Evolutionary conservation across 768 basidiomycete species (phyloP).

Genomic region (Scleroderma citrinum): DNA sequence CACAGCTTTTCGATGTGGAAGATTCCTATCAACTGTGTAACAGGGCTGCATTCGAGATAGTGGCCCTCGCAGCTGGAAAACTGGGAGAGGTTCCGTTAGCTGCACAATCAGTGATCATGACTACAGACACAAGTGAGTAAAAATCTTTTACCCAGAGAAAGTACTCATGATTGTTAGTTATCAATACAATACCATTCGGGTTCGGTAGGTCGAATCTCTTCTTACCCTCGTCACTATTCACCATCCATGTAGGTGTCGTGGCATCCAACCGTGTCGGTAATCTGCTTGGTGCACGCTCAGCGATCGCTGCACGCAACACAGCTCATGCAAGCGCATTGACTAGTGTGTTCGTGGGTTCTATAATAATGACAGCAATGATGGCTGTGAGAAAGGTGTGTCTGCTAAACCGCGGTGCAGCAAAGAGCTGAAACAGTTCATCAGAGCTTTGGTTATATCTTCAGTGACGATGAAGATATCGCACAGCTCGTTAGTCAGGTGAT

Average conservation of each 20-base stretch:
- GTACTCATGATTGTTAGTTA: constrained; percentile 33
- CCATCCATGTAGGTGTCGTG: constrained; percentile 44
- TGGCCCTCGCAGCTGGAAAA: constrained; percentile 69
- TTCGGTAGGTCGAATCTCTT: constrained; percentile 36
- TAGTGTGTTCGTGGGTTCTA: constrained; percentile 51
- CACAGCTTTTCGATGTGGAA: background rate
- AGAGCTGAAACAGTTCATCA: background rate
- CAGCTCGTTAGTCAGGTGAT: constrained; percentile 43
- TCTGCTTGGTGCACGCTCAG: constrained; percentile 54
- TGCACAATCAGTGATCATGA: constrained; percentile 78
- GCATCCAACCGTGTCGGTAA: constrained; percentile 71
- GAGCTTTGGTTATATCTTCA: constrained; percentile 67
- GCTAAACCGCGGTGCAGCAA: background rate
- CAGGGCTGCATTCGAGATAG: constrained; percentile 81
- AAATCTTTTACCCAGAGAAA: background rate
- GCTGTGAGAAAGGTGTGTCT: constrained; percentile 47
- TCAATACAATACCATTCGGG: constrained; percentile 73
- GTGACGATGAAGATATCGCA: constrained; percentile 53
- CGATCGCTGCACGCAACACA: constrained; percentile 46
- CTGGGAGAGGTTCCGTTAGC: constrained; percentile 63
- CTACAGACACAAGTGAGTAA: constrained; percentile 61
- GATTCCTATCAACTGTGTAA: background rate
- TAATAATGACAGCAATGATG: constrained; percentile 58
- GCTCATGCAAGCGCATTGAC: constrained; percentile 60
- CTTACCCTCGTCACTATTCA: background rate